Percentiles rank a stretch among this genome's conserved stretches.
phyloP scores from a whole-genome alignment of 83 land plant species.

The Picea mariana region DNA sequence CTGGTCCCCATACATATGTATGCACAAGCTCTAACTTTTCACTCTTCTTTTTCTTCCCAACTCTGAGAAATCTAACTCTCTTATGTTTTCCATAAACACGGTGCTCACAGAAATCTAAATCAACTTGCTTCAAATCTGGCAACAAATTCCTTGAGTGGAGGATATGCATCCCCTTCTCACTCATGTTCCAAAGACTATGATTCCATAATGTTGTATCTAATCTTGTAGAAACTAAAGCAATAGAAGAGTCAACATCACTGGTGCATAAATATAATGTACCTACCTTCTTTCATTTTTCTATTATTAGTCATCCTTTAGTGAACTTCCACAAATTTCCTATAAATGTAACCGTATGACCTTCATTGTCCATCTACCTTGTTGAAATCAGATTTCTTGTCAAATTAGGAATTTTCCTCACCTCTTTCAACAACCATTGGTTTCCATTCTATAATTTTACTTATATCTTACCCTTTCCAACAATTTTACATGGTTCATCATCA shows the following conservation, averaged over 20 bases:
- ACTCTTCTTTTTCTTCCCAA: no score
- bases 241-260: background rate
- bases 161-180: background rate
- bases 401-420: background rate
- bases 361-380: background rate
- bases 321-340: background rate
- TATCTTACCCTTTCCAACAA: background rate
- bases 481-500: slow-evolving; percentile 2
- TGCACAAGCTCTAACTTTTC: no score
- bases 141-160: background rate
- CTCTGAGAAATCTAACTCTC: no score
- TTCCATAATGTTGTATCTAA: background rate
- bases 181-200: background rate
- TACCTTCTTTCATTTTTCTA: background rate
- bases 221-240: background rate
- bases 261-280: background rate
- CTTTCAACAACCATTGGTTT: background rate
- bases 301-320: background rate
- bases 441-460: background rate
- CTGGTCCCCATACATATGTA: no score
- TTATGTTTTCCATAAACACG: no score
- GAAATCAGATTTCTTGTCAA: background rate
- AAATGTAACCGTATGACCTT: background rate
- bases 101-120: background rate
- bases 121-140: background rate